Evolutionary conservation across 306 rosid species (phyloP).

Genomic region (Boehmeria nivea): DNA sequence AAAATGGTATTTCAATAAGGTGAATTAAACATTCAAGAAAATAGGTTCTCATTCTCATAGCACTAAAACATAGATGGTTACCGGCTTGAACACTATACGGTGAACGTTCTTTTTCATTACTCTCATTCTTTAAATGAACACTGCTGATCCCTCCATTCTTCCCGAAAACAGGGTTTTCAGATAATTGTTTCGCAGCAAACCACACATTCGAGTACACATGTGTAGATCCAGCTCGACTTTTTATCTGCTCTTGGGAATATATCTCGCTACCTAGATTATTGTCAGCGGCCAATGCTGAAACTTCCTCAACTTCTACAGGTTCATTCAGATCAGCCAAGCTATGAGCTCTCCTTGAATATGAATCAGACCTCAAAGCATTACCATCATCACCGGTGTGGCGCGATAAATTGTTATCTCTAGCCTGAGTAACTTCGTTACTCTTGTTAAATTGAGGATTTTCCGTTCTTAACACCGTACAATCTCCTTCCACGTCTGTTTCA

Average conservation of each 20-base stretch:
- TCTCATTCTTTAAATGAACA: conserved; percentile 5
- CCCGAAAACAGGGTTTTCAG: background rate
- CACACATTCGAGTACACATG: conserved; percentile 11
- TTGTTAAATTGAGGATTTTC: conserved; percentile 9
- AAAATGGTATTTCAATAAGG: too few species aligned
- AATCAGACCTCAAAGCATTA: conserved; percentile 9
- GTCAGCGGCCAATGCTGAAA: conserved; percentile 10
- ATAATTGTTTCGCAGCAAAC: conserved; percentile 17
- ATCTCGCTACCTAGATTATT: background rate
- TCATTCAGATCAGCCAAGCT: conserved; percentile 22
- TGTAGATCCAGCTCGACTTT: conserved; percentile 7
- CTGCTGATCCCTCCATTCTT: conserved; percentile 1
- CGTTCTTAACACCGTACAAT: background rate
- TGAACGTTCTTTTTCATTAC: conserved; percentile 7
- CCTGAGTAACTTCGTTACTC: background rate
- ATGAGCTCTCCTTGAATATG: conserved; percentile 7
- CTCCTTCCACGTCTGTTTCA: conserved; percentile 12
- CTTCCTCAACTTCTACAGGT: conserved; percentile 20
- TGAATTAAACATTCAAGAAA: too few species aligned
- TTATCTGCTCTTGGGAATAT: background rate
- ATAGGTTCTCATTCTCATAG: too few species aligned
- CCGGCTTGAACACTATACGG: conserved; percentile 15
- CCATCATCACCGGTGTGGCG: background rate
- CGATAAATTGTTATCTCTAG: background rate
- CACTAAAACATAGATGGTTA: background rate